phyloP scores from a whole-genome alignment of 2,329 filamentous ascomycete genomes.

The Aplosporella prunicola region DNA sequence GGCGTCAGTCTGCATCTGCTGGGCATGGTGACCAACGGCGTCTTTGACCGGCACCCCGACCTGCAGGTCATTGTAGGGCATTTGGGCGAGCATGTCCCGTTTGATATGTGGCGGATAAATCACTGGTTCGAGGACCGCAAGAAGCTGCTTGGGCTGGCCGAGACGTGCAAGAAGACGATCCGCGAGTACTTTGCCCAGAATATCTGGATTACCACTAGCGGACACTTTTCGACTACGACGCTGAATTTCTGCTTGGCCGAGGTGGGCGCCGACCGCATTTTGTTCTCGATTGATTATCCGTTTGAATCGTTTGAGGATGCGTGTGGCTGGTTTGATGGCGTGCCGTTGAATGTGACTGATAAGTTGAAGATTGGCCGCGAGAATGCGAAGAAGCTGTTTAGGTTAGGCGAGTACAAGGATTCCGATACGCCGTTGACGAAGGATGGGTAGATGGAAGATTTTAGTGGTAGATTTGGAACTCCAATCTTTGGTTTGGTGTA shows the following conservation, averaged over 20 bases:
- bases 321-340: constrained; percentile 36
- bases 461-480: no score
- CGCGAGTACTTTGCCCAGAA: constrained; percentile 47
- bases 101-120: constrained; percentile 37
- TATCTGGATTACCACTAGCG: constrained; percentile 49
- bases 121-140: constrained; percentile 48
- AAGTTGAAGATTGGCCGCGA: constrained; percentile 35
- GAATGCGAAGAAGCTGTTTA: constrained; percentile 37
- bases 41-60: constrained; percentile 40
- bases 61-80: constrained; percentile 41
- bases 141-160: constrained; percentile 35
- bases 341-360: constrained; percentile 30
- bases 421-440: constrained; percentile 11
- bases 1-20: constrained; percentile 51
- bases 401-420: constrained; percentile 17
- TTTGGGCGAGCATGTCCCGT: constrained; percentile 42
- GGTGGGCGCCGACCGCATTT: constrained; percentile 41
- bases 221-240: constrained; percentile 46
- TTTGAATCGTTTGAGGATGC: constrained; percentile 39
- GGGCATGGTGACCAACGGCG: constrained; percentile 41
- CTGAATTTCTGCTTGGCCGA: constrained; percentile 42
- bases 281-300: constrained; percentile 48
- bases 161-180: constrained; percentile 37
- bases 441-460: no score
- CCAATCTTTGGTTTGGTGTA: no score